These are phyloP conservation scores for Fusarium sp. DNA, from an alignment of 2,329 filamentous ascomycete species.

Conservation along the genomic window DNA sequence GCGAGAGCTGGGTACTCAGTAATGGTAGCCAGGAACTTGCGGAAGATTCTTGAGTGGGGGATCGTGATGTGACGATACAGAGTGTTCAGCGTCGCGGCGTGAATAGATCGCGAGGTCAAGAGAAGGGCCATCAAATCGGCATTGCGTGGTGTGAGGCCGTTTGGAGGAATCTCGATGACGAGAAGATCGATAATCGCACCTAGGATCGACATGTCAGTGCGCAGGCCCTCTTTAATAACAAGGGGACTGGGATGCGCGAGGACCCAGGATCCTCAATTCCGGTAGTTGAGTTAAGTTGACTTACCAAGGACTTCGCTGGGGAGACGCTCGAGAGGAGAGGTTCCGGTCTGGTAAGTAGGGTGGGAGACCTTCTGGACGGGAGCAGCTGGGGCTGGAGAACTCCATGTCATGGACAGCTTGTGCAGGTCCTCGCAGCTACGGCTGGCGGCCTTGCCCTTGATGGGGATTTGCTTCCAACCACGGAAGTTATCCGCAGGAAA, in stretches of 20 bases:
- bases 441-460: slow-evolving; percentile 66
- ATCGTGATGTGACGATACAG: slow-evolving; percentile 83
- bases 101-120: slow-evolving; percentile 75
- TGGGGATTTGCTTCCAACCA: slow-evolving; percentile 69
- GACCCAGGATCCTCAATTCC: slow-evolving; percentile 10
- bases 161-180: slow-evolving; percentile 73
- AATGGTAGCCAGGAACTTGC: slow-evolving; percentile 78
- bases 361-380: slow-evolving; percentile 40
- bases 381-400: slow-evolving; percentile 49
- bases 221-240: slow-evolving; percentile 14
- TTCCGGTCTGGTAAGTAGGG: slow-evolving; percentile 53
- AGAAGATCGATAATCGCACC: slow-evolving; percentile 78
- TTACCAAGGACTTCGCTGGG: slow-evolving; percentile 75
- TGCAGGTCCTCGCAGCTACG: slow-evolving; percentile 68
- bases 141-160: slow-evolving; percentile 77
- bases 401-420: slow-evolving; percentile 63
- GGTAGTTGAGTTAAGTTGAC: slow-evolving; percentile 42
- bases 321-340: slow-evolving; percentile 69
- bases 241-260: slow-evolving; percentile 22
- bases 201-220: slow-evolving; percentile 48
- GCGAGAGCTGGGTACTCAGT: slow-evolving; percentile 71
- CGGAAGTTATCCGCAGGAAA: slow-evolving; percentile 65
- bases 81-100: slow-evolving; percentile 74
- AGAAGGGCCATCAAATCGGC: slow-evolving; percentile 79
- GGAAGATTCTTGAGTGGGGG: slow-evolving; percentile 82